Conservation (phyloP, 768 basidiomycete species). For the Lactarius psammicola region DNA sequence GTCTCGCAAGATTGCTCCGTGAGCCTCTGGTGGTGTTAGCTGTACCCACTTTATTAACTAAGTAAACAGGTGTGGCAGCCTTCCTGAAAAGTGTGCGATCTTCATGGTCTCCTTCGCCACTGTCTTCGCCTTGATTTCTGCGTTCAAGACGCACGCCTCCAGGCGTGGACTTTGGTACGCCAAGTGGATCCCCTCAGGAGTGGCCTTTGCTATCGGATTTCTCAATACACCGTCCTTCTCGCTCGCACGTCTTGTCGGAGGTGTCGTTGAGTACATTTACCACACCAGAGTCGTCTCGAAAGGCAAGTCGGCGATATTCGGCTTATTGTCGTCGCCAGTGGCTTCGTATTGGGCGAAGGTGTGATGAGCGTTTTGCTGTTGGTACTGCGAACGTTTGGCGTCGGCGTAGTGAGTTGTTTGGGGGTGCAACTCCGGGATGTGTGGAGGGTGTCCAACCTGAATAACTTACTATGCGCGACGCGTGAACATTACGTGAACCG, state of each 20-base stretch:
- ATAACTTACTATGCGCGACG: not conserved
- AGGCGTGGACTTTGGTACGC: conserved; percentile 51
- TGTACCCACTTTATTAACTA: conserved; percentile 21
- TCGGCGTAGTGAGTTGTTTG: conserved; percentile 79
- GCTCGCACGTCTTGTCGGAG: conserved; percentile 86
- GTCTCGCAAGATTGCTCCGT: conserved; percentile 74
- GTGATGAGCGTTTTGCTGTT: conserved; percentile 82
- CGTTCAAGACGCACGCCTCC: conserved; percentile 59
- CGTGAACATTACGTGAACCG: not conserved
- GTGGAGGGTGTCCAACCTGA: conserved; percentile 53
- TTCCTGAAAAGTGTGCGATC: conserved; percentile 67
- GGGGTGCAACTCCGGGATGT: conserved; percentile 79
- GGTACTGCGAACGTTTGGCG: conserved; percentile 66
- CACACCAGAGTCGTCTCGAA: conserved; percentile 48
- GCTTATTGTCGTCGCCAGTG: conserved; percentile 86
- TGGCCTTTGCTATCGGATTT: conserved; percentile 95
- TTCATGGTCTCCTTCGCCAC: conserved; percentile 83
- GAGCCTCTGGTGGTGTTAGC: conserved; percentile 35
- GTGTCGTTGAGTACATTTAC: conserved; percentile 73
- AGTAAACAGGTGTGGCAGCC: conserved; percentile 64
- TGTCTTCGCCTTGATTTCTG: conserved; percentile 66
- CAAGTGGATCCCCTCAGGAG: conserved; percentile 87
- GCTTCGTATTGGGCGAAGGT: conserved; percentile 95
- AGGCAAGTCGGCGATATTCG: conserved; percentile 58
- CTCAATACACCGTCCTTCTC: conserved; percentile 95